phyloP scores from a whole-genome alignment of 148 eudicot species.

The Vaccinium macrocarpon region DNA sequence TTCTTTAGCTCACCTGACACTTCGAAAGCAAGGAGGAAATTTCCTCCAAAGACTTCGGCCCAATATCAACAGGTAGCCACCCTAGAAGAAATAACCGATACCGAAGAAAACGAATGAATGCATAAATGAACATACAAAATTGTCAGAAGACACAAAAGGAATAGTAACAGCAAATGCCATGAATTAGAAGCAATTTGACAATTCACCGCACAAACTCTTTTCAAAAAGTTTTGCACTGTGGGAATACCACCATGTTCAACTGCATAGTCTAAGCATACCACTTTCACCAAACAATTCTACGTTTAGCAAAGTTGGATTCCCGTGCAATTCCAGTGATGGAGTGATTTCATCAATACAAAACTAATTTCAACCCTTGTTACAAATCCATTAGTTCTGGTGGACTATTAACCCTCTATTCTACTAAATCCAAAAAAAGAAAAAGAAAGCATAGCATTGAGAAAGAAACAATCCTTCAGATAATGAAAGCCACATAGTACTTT shows the following conservation, averaged over 20 bases:
- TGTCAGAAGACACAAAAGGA: neutral
- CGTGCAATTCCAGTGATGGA: neutral
- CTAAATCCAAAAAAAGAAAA: neutral
- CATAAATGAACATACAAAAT: neutral
- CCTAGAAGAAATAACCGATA: conserved; percentile 35
- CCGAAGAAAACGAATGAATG: conserved; percentile 12
- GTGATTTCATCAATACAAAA: neutral
- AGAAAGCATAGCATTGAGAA: neutral
- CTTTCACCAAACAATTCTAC: neutral
- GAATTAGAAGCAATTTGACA: neutral
- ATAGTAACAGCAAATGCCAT: neutral
- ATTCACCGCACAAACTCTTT: conserved; percentile 11
- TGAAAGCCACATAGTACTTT: neutral
- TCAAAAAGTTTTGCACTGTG: neutral
- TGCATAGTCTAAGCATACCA: neutral
- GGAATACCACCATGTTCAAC: neutral
- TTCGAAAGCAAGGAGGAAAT: conserved; percentile 53
- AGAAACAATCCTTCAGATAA: neutral
- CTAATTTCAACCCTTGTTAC: neutral
- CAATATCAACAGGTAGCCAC: conserved; percentile 86
- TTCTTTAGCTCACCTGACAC: conserved; percentile 61
- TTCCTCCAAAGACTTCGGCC: conserved; percentile 60
- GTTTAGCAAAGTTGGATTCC: neutral
- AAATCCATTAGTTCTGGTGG: neutral
- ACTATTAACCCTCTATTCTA: neutral